Base-by-base conservation (phyloP, 768 basidiomycete species). In the Hirschioporus abietinus region DNA sequence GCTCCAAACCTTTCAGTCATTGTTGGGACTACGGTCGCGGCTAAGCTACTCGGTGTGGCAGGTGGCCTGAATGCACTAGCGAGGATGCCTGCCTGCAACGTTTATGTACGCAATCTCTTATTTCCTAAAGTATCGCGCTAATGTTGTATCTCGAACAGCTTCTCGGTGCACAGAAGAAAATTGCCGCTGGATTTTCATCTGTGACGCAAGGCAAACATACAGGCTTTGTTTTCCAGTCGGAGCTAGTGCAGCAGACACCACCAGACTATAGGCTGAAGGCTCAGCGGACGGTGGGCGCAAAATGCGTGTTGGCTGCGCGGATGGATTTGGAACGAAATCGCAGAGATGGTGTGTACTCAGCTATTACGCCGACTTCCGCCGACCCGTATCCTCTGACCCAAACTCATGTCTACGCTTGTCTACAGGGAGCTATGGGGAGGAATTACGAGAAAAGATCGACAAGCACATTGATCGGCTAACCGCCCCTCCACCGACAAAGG, bases 1-100 rank as follows among this genome's bases (percentile, higher is more conserved):
- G 96, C 97, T 71, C 97, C 97, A 74, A 99, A 99, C 78, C 87
- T 99, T 75, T 96, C 95, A 73, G 91, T 93, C 78, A 97, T 99
- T 79, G 93, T 99, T 80, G 96, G 97, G 78, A 97, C 97, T 67
- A 95, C 92, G 72, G 96, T 95, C 83, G 97, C 97, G 65, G 97
- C 97, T 61, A 99, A 99, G 82, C 80, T 99, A 64, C 88, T 99
- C 57, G 97, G 97, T 75, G 93, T 99, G 64, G 95, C 97, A 57
- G 97, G 97, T 66, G 97, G 97, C 66, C 84, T 99, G 26, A 85
- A 83, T 58, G 93, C 92, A 0, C 84, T 99, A 36, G 91, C 92
- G 59, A 95, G 96, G 76, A 95, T 97, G 87, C 97, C 97, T 15
- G 82, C 92, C 7, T 95, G 95, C 76, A 99, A 99, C 77, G 92